Evolutionary conservation across 495 filamentous ascomycete species (phyloP), one percentile per base, ranked within the genome.

Genomic region (Penicillium herquei): DNA sequence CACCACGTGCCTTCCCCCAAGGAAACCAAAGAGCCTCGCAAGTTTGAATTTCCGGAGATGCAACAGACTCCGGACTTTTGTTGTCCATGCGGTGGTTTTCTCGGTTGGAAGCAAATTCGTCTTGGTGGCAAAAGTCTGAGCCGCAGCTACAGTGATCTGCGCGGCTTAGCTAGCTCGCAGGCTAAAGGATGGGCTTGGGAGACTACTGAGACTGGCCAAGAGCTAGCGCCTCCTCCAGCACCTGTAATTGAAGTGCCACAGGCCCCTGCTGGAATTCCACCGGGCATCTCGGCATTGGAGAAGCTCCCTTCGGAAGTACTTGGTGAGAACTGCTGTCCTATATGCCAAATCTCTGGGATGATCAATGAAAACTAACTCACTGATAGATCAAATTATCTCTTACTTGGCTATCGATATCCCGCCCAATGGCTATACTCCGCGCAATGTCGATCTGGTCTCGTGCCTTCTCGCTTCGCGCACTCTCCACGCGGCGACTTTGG

Each of bases 381-480:
- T 46, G 51, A 9, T 59, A 91, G 90, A 85, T 54, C 77, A 87
- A 71, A 89, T 94, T 59, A 89, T 94, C 59, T 86, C 85, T 37
- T 78, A 87, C 42, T 77, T 96, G 31, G 86, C 85, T 11, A 66
- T 91, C 43, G 90, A 93, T 65, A 72, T 90, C 17, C 90, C 89
- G 9, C 86, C 89, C 49, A 88, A 91, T 71, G 88, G 87, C 39
- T 83, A 91, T 57, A 81, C 86, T 2, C 82, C 88, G 31, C 85
- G 91, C 35, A 96, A 96, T 70, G 81, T 89, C 47, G 91, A 96
- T 66, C 75, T 94, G 49, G 85, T 93, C 69, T 83, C 87, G 10
- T 82, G 91, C 59, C 74, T 96, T 37, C 75, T 93, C 32, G 85
- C 90, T 10, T 94, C 89, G 1, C 84, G 82, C 58, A 85, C 85